phyloP scores from a whole-genome alignment of 2,329 filamentous ascomycete species.

The Paecilomyces variotii region DNA sequence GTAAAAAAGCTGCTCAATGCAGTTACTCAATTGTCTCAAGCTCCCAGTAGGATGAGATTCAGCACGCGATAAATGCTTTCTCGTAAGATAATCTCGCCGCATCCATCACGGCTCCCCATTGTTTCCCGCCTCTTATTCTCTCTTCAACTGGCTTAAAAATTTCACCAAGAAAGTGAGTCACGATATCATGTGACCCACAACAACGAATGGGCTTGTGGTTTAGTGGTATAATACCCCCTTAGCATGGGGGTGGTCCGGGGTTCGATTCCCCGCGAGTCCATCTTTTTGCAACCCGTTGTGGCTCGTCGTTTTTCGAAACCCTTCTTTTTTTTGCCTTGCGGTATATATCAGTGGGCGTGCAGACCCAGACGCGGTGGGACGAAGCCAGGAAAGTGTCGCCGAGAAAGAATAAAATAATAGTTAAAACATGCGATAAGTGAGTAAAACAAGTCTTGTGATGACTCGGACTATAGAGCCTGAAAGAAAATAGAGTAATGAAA shows the following conservation, averaged over 20 bases:
- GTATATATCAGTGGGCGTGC: not conserved
- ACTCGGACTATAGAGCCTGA: not conserved
- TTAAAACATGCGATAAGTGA: not conserved
- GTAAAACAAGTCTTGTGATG: not conserved
- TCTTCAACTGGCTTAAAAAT: not conserved
- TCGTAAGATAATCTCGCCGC: not conserved
- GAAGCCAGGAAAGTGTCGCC: not conserved
- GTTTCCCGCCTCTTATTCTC: not conserved
- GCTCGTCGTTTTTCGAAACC: not conserved
- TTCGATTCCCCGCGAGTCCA: constrained; percentile 45
- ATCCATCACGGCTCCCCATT: too few species aligned
- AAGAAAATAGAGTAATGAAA: not conserved
- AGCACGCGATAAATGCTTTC: not conserved
- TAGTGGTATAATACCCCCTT: constrained; percentile 43
- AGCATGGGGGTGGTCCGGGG: constrained; percentile 42
- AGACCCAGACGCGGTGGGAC: not conserved
- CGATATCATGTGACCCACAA: not conserved
- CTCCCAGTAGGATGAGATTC: not conserved
- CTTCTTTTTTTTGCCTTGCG: not conserved
- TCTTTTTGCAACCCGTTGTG: constrained; percentile 9
- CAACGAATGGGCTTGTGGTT: constrained; percentile 30
- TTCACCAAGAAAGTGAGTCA: not conserved
- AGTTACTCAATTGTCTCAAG: not conserved
- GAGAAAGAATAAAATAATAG: not conserved
- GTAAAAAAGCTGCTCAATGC: not conserved